These are phyloP conservation scores for Fusarium nodosum DNA, from an alignment of 2,329 filamentous ascomycete species.

Conservation along the genomic window DNA sequence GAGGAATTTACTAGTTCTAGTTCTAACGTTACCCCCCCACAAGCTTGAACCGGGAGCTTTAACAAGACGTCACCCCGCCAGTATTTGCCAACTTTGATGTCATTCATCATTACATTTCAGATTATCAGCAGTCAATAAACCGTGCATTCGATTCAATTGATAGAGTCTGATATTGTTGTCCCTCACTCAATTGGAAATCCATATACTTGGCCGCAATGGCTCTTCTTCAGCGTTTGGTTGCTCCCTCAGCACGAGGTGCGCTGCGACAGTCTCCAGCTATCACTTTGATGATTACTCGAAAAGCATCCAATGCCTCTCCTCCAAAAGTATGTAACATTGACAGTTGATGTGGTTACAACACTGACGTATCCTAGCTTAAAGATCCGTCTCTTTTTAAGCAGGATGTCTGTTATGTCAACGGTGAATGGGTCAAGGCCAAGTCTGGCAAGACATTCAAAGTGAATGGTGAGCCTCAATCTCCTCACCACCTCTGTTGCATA, in stretches of 20 bases:
- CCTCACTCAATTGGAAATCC: not conserved
- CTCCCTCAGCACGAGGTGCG: conserved; percentile 47
- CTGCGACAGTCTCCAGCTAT: conserved; percentile 52
- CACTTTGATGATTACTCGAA: conserved; percentile 51
- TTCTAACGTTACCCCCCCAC: conserved; percentile 41
- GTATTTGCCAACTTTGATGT: conserved; percentile 18
- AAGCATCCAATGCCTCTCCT: conserved; percentile 64
- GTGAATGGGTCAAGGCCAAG: conserved; percentile 87
- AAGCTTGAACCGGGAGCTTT: conserved; percentile 33
- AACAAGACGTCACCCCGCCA: conserved; percentile 49
- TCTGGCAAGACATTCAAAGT: conserved; percentile 95
- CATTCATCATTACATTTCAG: conserved; percentile 2
- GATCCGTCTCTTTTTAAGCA: conserved; percentile 87
- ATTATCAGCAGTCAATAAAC: conserved; percentile 14
- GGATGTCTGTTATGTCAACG: conserved; percentile 87
- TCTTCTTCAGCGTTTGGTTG: conserved; percentile 51
- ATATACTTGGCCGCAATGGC: conserved; percentile 44
- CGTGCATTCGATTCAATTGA: not conserved
- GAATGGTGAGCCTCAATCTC: conserved; percentile 64
- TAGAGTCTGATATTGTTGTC: not conserved
- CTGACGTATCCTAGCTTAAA: conserved; percentile 68
- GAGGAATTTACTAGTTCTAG: conserved; percentile 9
- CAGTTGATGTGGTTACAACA: not conserved
- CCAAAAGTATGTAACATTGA: conserved; percentile 55
- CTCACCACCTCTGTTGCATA: not conserved